Conservation (phyloP, 345 rosid genomes). For the Eutrema japonicum region DNA sequence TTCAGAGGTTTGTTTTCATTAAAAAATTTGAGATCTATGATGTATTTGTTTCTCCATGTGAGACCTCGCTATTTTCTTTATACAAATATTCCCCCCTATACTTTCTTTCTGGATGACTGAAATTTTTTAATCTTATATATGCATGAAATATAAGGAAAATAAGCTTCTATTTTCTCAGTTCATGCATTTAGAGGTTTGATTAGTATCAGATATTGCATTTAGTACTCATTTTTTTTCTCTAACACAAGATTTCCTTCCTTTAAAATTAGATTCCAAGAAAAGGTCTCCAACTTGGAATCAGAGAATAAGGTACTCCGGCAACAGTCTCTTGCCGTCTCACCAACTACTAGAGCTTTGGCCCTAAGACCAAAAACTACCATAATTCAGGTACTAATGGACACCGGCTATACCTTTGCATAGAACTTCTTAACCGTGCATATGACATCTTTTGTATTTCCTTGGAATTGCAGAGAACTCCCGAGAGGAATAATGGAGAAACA, state of each 20-base stretch:
- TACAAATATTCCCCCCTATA: conserved; percentile 7
- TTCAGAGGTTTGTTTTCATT: conserved; percentile 72
- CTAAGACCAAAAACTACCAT: conserved; percentile 66
- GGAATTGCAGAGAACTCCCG: conserved; percentile 76
- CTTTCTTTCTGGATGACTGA: background rate
- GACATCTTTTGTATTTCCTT: conserved; percentile 27
- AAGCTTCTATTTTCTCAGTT: conserved; percentile 5
- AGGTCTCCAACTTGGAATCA: conserved; percentile 80
- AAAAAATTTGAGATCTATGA: conserved; percentile 21
- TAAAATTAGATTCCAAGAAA: conserved; percentile 55
- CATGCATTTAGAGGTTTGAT: conserved; percentile 10
- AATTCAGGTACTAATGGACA: conserved; percentile 59
- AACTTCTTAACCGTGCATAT: conserved; percentile 25
- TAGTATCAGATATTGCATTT: conserved; percentile 17
- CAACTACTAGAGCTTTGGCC: conserved; percentile 65
- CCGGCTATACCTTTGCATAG: conserved; percentile 16
- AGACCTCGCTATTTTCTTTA: background rate
- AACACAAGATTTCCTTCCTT: conserved; percentile 5
- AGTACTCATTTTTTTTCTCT: background rate
- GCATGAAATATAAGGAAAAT: background rate
- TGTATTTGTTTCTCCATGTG: conserved; percentile 21
- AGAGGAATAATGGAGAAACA: conserved; percentile 75
- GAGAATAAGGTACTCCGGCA: conserved; percentile 94
- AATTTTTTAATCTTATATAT: background rate
- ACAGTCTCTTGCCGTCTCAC: conserved; percentile 81